Evolutionary conservation across 2,329 filamentous ascomycete genomes (phyloP).

Genomic region (Curvularia sp.): DNA sequence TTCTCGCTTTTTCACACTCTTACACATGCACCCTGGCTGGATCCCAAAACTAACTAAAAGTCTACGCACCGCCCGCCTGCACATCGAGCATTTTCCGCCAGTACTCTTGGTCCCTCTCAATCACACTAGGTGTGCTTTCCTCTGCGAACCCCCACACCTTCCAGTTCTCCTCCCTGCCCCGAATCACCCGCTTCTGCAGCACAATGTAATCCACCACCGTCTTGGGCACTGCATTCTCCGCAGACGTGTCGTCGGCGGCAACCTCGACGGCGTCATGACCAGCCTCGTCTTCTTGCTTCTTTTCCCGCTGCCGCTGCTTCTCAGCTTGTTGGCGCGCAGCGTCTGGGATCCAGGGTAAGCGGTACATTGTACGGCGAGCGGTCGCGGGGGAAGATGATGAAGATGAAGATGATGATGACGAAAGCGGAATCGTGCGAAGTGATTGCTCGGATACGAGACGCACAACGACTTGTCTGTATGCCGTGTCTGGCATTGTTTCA

Average conservation of each 20-base stretch:
- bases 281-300: slow-evolving; percentile 5
- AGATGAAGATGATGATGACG: neutral
- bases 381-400: too few species aligned
- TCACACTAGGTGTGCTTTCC: slow-evolving; percentile 53
- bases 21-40: neutral
- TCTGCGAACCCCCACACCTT: slow-evolving; percentile 69
- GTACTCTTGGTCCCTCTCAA: slow-evolving; percentile 34
- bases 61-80: slow-evolving; percentile 21
- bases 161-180: slow-evolving; percentile 62
- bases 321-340: slow-evolving; percentile 15
- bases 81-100: slow-evolving; percentile 29
- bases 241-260: neutral
- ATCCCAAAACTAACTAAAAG: neutral
- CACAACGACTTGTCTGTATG: slow-evolving; percentile 38
- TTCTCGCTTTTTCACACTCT: neutral
- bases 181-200: slow-evolving; percentile 61
- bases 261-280: neutral
- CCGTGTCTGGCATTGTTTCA: slow-evolving; percentile 32
- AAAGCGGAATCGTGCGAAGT: slow-evolving; percentile 8
- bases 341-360: slow-evolving; percentile 18
- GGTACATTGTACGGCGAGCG: neutral
- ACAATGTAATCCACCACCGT: slow-evolving; percentile 69
- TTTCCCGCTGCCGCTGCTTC: slow-evolving; percentile 6
- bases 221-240: slow-evolving; percentile 14
- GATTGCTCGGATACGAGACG: slow-evolving; percentile 35